phyloP scores from a whole-genome alignment of 768 basidiomycete genomes.

The Termitomyces titanicus region DNA sequence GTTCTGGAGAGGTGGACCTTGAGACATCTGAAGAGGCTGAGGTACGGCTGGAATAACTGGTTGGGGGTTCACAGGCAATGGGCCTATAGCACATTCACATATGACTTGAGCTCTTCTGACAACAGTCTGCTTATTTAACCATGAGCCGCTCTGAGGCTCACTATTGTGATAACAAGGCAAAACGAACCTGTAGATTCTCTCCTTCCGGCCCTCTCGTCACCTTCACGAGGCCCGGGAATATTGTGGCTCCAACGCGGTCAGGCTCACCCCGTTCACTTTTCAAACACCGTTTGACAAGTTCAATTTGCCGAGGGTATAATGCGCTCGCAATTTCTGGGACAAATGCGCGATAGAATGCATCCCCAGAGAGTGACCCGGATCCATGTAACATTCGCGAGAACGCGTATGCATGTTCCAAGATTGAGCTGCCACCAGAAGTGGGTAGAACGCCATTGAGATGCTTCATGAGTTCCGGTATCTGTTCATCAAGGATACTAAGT shows the following conservation, averaged over 20 bases:
- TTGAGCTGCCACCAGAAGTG: slow-evolving; percentile 43
- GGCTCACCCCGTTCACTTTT: slow-evolving; percentile 69
- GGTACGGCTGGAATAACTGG: slow-evolving; percentile 1
- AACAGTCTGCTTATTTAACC: slow-evolving; percentile 43
- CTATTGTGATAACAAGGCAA: slow-evolving; percentile 5
- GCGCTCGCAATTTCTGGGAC: slow-evolving; percentile 78
- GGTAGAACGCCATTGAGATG: slow-evolving; percentile 45
- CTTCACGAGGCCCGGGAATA: slow-evolving; percentile 88
- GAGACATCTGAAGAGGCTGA: background rate
- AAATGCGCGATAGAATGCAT: slow-evolving; percentile 84
- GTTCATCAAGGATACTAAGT: slow-evolving; percentile 61
- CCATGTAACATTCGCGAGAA: slow-evolving; percentile 89
- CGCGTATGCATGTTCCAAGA: slow-evolving; percentile 70
- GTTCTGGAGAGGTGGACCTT: background rate
- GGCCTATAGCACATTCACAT: slow-evolving; percentile 74
- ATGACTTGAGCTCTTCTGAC: slow-evolving; percentile 84
- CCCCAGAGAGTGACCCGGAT: slow-evolving; percentile 53
- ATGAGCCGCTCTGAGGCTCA: slow-evolving; percentile 1
- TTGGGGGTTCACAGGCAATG: slow-evolving; percentile 19
- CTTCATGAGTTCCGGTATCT: slow-evolving; percentile 61
- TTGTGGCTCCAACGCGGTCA: slow-evolving; percentile 77
- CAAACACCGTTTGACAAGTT: slow-evolving; percentile 79
- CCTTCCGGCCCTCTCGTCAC: slow-evolving; percentile 45
- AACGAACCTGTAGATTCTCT: slow-evolving; percentile 48
- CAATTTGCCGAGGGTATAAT: slow-evolving; percentile 76